Base-by-base conservation (phyloP, 345 rosid species). In the Brassica cretica region DNA sequence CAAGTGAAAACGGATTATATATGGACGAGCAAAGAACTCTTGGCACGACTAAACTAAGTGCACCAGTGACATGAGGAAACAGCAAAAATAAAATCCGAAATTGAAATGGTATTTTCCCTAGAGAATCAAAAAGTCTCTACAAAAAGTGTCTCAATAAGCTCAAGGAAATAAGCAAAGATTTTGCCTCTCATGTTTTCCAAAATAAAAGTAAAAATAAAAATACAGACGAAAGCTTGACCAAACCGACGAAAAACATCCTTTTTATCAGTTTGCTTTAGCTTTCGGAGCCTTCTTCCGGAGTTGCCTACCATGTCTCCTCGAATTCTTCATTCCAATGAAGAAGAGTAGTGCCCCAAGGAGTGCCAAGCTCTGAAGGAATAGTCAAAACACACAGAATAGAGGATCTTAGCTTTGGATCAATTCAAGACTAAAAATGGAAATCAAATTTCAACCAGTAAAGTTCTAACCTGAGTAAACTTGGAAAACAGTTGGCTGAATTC, bases 261-360 rank as follows among this genome's bases (percentile, higher is more conserved):
- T 37, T 70, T 41, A 27, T 85, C 82, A 88, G 73, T 2, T 46
- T 39, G 88, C 62, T 83, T 90, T 90, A 18, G 88, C 16, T 66
- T 91, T 91, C 14, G 83, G 88, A 53, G 80, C 44, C 89, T 85
- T 91, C 68, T 84, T 91, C 88, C 82, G 85, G 32, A 70, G 81
- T 32, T 87, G 91, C 56, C 90, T 85, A 73, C 86, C 82, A 32
- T 80, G 79, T 76, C 87, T 90, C 76, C 88, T 84, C 14, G 93
- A 87, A 85, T 92, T 92, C 82, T 82, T 87, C 95, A 89, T 92
- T 70, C 95, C 97, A 60, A 90, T 83, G 66, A 84, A 92, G 77
- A 86, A 90, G 19, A 90, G 83, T 74, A 92, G 73, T 53, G 88
- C 95, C 32, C 97, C 97, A 32, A 92, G 73, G 1, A 92, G 82